Base-by-base conservation (phyloP, 2,329 filamentous ascomycete genomes). In the Neobulgaria alba region DNA sequence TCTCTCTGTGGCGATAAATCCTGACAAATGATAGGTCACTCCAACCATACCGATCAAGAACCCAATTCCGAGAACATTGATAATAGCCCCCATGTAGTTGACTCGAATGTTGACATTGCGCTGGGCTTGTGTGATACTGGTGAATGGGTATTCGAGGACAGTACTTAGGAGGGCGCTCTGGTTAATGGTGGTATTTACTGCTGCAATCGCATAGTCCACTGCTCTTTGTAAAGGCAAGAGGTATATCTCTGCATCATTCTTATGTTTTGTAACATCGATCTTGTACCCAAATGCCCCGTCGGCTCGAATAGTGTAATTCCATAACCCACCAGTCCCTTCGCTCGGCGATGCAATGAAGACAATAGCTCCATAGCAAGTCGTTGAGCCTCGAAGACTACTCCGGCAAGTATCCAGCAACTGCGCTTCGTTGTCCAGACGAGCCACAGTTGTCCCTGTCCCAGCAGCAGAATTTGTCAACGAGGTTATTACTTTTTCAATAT, bases 261-360 rank as follows among this genome's bases (percentile, higher is more conserved):
- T 69, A 33, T 69, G 61, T n/a, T 67, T 67, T 23, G 79, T 67
- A 20, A 82, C 73, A 48, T 81, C 71, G 46, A 93, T 78, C 40
- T 72, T 74, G 5, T 63, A 59, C 15, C 80, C 79, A 42, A 94
- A 69, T 0, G 77, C 69, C 26, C 81, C 81, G 57, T 95, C 89
- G 2, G 79, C 79, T 42, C 85, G 72, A 18, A 95, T 68, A 0
- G 85, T 89, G 57, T 95, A 95, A 62, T 92, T 93, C 89, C 89
- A 95, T 33, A 74, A 62, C 2, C 73, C 72, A 5, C 71, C 72
- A 1, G 59, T 48, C 8, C 85, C 85, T 63, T 92, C 80, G 1
- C 63, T 70, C 0, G 87, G 85, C 4, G 85, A 93, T 0, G 81
- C 81, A 39, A 77, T 68, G 64, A 93, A 90, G 3, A 82, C 75